Evolutionary conservation across 805 yeast species (phyloP).

Genomic region (Candida tammaniensis): DNA sequence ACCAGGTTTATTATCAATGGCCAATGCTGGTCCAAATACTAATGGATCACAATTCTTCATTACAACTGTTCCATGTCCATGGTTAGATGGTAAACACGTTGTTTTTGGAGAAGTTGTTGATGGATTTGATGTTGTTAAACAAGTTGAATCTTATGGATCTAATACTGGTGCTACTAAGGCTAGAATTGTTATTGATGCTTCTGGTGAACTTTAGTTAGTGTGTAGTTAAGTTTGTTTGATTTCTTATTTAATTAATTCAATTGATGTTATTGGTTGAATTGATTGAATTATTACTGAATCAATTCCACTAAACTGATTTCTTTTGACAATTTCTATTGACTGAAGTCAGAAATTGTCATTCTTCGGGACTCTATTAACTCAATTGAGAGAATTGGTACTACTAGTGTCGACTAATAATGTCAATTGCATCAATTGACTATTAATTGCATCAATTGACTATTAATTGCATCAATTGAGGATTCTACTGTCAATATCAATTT

Average conservation of each 20-base stretch:
- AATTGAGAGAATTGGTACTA: background rate
- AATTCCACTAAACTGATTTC: no score
- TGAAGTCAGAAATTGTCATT: no score
- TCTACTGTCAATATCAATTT: no score
- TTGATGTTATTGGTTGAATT: no score
- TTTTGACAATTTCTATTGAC: no score
- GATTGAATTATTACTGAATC: no score
- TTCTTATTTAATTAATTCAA: background rate
- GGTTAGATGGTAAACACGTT: conserved; percentile 79
- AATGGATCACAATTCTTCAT: conserved; percentile 90
- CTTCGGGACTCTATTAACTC: conserved; percentile 1
- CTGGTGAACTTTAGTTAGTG: conserved; percentile 47
- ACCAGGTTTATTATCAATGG: conserved; percentile 87
- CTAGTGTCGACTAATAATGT: background rate
- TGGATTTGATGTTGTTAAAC: conserved; percentile 59
- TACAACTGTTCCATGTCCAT: conserved; percentile 74
- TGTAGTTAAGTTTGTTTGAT: conserved; percentile 1
- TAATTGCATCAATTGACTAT: no score
- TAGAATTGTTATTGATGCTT: conserved; percentile 59
- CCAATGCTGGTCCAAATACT: conserved; percentile 90
- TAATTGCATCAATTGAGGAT: no score
- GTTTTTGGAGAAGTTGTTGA: conserved; percentile 74
- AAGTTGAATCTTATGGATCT: conserved; percentile 65
- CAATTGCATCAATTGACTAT: no score
- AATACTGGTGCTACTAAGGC: conserved; percentile 64